These are phyloP conservation scores for Ajuga chamaepitys DNA, from an alignment of 257 asterid species.

Conservation along the genomic window DNA sequence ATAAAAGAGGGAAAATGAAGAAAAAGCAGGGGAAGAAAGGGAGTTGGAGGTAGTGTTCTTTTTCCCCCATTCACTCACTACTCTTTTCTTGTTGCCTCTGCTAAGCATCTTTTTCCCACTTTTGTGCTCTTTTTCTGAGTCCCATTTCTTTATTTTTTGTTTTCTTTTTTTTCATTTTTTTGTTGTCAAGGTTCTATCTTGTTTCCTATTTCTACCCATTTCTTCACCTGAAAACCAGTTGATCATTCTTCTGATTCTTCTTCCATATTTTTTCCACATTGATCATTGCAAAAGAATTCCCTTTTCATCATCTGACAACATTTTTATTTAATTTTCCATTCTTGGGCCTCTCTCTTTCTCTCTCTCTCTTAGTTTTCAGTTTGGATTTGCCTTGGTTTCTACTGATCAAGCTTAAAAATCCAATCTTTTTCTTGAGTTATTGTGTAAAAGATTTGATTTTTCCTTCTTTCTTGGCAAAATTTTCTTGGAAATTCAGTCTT, in stretches of 20 bases:
- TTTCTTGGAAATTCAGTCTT: too few species aligned
- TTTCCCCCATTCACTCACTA: slow-evolving; percentile 25
- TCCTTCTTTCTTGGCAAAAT: neutral
- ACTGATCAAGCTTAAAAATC: slow-evolving; percentile 32
- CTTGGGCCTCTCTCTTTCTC: slow-evolving; percentile 13
- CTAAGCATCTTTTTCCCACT: slow-evolving; percentile 55
- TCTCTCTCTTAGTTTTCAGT: slow-evolving; percentile 2
- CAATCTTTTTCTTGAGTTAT: slow-evolving; percentile 14
- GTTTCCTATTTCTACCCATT: slow-evolving; percentile 34
- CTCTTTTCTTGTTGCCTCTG: slow-evolving; percentile 63
- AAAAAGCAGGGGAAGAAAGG: slow-evolving; percentile 36
- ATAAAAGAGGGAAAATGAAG: slow-evolving; percentile 7
- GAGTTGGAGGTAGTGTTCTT: slow-evolving; percentile 24
- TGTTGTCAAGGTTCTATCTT: slow-evolving; percentile 2
- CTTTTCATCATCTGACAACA: slow-evolving; percentile 22
- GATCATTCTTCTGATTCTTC: slow-evolving; percentile 28
- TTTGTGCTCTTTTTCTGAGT: slow-evolving; percentile 32
- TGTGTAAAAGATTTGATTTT: slow-evolving; percentile 11
- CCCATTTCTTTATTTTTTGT: slow-evolving; percentile 34
- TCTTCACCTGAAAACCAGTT: slow-evolving; percentile 29
- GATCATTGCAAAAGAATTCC: slow-evolving; percentile 33
- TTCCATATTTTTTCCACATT: slow-evolving; percentile 20
- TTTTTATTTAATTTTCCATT: slow-evolving; percentile 16
- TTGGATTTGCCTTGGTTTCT: slow-evolving; percentile 34
- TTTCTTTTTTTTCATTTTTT: neutral